Percentiles rank a stretch among this genome's conserved stretches.
Conservation (phyloP, 805 yeast species). For the Metschnikowia lunata region DNA sequence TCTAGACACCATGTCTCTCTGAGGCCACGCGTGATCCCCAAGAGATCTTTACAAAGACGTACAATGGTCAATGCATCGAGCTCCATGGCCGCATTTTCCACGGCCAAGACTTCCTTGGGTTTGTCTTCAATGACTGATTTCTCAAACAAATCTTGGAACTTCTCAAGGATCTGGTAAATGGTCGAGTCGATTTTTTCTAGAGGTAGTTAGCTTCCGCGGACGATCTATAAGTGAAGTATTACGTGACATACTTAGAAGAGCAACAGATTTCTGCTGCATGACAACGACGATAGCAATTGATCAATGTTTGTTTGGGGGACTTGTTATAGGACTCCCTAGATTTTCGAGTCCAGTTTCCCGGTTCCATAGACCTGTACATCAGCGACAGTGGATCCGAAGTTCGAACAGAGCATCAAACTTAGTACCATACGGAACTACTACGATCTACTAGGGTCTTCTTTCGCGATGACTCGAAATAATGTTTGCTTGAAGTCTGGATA, state of each 20-base stretch:
- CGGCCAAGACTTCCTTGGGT: slow-evolving; percentile 40
- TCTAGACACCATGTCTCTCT: slow-evolving; percentile 59
- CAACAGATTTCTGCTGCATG: slow-evolving; percentile 46
- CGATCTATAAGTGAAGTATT: no score
- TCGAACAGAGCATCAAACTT: no score
- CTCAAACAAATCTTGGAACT: slow-evolving; percentile 51
- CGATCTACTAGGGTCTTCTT: no score
- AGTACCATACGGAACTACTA: no score
- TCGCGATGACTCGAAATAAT: no score
- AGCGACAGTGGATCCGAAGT: no score
- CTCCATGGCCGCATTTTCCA: slow-evolving; percentile 55
- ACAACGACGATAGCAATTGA: no score
- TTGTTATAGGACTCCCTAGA: no score
- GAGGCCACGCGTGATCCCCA: slow-evolving; percentile 44
- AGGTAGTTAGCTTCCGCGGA: background rate
- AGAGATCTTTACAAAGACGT: slow-evolving; percentile 49
- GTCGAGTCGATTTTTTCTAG: slow-evolving; percentile 46
- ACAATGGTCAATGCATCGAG: slow-evolving; percentile 48
- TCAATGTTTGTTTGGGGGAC: no score
- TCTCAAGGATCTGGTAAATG: slow-evolving; percentile 47
- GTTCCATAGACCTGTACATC: no score
- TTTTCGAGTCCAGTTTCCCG: no score
- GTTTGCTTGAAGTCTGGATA: no score
- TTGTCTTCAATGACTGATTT: slow-evolving; percentile 40
- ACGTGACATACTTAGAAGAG: slow-evolving; percentile 23